A percentile compares a stretch with the other conserved stretches of the same genome.
These are phyloP conservation scores for Nyssa sinensis DNA, from an alignment of 148 eudicot species.

Conservation along the genomic window DNA sequence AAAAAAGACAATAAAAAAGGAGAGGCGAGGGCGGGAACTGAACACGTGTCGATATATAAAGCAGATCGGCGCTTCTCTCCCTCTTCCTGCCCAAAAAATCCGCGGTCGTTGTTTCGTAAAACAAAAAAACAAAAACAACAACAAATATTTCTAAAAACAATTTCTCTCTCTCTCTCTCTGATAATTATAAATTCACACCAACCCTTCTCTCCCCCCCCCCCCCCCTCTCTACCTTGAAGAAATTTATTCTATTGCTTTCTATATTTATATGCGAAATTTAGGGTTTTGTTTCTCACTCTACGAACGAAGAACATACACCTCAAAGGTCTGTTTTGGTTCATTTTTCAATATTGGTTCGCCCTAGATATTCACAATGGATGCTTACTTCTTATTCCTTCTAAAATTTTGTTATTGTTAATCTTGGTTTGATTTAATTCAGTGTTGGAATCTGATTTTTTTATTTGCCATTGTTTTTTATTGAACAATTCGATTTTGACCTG, in stretches of 20 bases:
- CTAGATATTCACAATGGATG: too few species aligned
- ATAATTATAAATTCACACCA: slow-evolving; percentile 15
- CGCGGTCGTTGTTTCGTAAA: slow-evolving; percentile 15
- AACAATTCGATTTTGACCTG: slow-evolving; percentile 6
- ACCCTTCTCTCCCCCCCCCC: background rate
- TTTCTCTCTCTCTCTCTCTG: slow-evolving; percentile 15
- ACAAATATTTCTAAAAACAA: background rate
- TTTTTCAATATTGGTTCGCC: background rate
- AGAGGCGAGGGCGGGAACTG: background rate
- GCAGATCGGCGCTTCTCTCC: slow-evolving; percentile 9
- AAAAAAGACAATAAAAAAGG: background rate
- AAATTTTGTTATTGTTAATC: background rate
- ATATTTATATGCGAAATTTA: background rate
- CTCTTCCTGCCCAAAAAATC: slow-evolving; percentile 23
- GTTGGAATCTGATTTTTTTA: background rate
- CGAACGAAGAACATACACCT: slow-evolving; percentile 3
- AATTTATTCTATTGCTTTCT: background rate
- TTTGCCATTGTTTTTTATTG: background rate
- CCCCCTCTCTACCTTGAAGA: background rate
- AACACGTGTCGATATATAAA: background rate
- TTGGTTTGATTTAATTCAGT: slow-evolving; percentile 7
- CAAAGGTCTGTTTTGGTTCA: slow-evolving; percentile 26
- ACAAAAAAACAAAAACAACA: background rate
- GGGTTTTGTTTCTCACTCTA: slow-evolving; percentile 13
- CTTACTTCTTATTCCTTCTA: background rate